Evolutionary conservation across 768 basidiomycete genomes (phyloP), one percentile per base, ranked within the genome.

Genomic region (Pleurotus tuber-regium): DNA sequence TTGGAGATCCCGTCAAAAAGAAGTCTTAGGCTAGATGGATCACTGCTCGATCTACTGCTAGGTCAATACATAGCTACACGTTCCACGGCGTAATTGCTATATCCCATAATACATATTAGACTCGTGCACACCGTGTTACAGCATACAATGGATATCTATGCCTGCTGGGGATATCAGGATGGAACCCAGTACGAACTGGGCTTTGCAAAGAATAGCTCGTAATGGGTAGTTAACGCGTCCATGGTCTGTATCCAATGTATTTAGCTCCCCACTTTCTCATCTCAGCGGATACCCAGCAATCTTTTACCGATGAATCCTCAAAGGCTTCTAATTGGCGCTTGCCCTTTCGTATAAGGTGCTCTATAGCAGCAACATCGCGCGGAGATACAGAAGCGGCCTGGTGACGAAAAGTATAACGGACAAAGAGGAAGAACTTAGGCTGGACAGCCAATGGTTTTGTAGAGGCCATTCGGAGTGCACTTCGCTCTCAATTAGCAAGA

Each of bases 301-400:
- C 85, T 57, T 73, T 86, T 49, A 92, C 86, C 3, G 76, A 76
- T 4, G 72, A 61, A 49, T 77, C 78, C 66, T 89, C 86, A 57
- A 83, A 89, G 66, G 76, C 73, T 59, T 89, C 87, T 31, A 92
- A 59, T 57, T 89, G 87, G 54, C 83, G 73, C 43, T 59, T 66
- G 2, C 87, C 87, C 49, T 79, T 80, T 40, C 90, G 78, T n/a
- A 93, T 62, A 28, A 91, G 71, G 63, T 91, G 85, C 58, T 93
- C 90, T 30, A 92, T 78, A 7, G 79, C 79, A 50, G 75, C 74
- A 53, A 92, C 72, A 50, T 89, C 79, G 9, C 87, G 80, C 4
- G 85, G 77, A 3, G 86, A 79, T 21, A 89, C 72, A 1, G 70
- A 70, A 4, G 72, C 60, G 4, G 87, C 84, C 59, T 86, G 84